Conservation (phyloP, 2,329 filamentous ascomycete genomes). For the Lachnellula suecica region DNA sequence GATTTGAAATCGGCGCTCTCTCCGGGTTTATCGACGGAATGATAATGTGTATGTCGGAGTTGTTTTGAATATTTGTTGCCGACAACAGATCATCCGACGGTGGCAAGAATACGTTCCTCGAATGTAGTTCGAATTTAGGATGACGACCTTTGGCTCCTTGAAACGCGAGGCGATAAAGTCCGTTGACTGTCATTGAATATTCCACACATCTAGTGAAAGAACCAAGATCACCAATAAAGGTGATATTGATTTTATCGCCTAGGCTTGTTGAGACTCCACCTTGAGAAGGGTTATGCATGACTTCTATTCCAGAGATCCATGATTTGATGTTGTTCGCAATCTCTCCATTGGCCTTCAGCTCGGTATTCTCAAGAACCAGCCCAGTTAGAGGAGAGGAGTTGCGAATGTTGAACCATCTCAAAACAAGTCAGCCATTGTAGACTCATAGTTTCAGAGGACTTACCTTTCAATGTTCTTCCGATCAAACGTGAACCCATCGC, state of each 20-base stretch:
- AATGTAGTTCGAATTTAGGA: background rate
- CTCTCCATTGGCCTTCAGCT: background rate
- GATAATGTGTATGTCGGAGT: background rate
- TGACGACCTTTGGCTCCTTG: conserved; percentile 1
- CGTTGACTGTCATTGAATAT: background rate
- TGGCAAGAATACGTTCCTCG: background rate
- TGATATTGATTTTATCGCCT: background rate
- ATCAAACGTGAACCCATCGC: conserved; percentile 2
- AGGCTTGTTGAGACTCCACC: no score
- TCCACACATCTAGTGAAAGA: background rate
- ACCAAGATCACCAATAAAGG: background rate
- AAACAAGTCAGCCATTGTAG: background rate
- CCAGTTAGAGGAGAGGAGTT: conserved; percentile 1
- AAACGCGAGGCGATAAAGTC: background rate
- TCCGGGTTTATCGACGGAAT: background rate
- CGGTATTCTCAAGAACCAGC: background rate
- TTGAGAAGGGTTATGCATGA: background rate
- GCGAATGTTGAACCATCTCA: conserved; percentile 1
- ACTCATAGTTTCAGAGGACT: background rate
- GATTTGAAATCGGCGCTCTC: background rate
- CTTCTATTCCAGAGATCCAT: background rate
- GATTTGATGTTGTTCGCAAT: background rate
- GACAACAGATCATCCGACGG: background rate
- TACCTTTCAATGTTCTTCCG: conserved; percentile 6
- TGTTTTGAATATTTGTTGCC: background rate